Evolutionary conservation across 495 filamentous ascomycete species (phyloP).

Genomic region (Aeminium ludgeri): DNA sequence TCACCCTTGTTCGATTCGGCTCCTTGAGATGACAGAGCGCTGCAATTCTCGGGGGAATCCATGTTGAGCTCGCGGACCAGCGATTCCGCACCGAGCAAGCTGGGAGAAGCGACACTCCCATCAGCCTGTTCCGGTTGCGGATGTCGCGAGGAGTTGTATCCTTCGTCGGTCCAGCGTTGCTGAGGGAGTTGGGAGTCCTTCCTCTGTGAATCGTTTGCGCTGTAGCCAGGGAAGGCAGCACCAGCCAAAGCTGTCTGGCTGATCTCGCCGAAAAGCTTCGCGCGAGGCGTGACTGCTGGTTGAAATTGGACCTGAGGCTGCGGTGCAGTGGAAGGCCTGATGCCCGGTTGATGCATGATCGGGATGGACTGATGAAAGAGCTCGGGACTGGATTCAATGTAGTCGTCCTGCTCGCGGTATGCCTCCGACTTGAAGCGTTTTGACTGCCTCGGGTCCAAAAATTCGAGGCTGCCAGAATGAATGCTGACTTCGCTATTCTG

Average conservation of each 20-base stretch:
- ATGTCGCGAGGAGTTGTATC: too few relatives aligned
- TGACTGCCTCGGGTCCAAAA: constrained; percentile 18
- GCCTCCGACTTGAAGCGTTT: constrained; percentile 23
- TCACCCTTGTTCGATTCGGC: constrained; percentile 15
- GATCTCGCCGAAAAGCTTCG: constrained; percentile 71
- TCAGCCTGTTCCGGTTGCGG: too few relatives aligned
- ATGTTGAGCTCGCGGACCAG: constrained; percentile 51
- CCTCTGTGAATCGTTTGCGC: constrained; percentile 19
- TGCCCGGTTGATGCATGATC: constrained; percentile 4
- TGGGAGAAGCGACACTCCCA: constrained; percentile 24
- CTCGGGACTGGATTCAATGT: constrained; percentile 20
- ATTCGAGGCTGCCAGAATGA: constrained; percentile 15
- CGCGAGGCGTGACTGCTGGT: too few relatives aligned
- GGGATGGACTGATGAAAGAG: constrained; percentile 14
- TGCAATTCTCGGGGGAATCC: constrained; percentile 42
- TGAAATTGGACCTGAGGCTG: too few relatives aligned
- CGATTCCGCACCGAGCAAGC: constrained; percentile 50
- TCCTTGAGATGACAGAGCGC: constrained; percentile 16
- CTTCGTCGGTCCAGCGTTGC: constrained; percentile 3
- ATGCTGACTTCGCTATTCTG: constrained; percentile 21
- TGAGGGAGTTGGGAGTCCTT: constrained; percentile 1
- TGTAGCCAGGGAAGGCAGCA: constrained; percentile 33
- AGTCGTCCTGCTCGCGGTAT: constrained; percentile 17
- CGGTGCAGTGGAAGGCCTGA: constrained; percentile 3
- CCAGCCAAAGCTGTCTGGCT: constrained; percentile 51